These are phyloP conservation scores for Phytophthora kernoviae DNA, from an alignment of 352 stramenopile species.

Conservation along the genomic window DNA sequence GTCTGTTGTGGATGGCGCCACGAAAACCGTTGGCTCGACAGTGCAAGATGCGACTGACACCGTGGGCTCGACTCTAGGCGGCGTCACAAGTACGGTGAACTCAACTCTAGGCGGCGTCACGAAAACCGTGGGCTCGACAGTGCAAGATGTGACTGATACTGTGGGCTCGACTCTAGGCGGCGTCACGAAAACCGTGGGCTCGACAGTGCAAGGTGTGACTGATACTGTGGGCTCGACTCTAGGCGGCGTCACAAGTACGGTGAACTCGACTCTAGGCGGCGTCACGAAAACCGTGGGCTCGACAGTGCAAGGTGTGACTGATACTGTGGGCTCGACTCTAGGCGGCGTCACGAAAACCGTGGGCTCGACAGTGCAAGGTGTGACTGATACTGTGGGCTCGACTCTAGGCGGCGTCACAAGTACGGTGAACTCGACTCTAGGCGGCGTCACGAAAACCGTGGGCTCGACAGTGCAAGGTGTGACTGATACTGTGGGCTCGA, in stretches of 20 bases:
- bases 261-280: constrained; percentile 6
- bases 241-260: constrained; percentile 8
- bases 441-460: constrained; percentile 2
- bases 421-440: constrained; percentile 5
- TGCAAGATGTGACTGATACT: background rate
- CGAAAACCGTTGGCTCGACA: background rate
- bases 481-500: constrained; percentile 7
- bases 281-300: constrained; percentile 7
- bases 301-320: background rate
- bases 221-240: constrained; percentile 8
- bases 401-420: background rate
- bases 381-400: constrained; percentile 2
- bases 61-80: constrained; percentile 1
- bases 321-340: background rate
- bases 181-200: background rate
- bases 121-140: constrained; percentile 2
- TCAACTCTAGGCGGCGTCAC: constrained; percentile 1
- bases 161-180: background rate
- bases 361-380: background rate
- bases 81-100: background rate
- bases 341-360: background rate
- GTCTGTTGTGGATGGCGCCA: background rate
- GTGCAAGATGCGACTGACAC: constrained; percentile 1
- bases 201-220: background rate
- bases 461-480: constrained; percentile 1